Evolutionary conservation across 2,329 filamentous ascomycete species (phyloP).

Genomic region (Erysiphe neolycopersici): DNA sequence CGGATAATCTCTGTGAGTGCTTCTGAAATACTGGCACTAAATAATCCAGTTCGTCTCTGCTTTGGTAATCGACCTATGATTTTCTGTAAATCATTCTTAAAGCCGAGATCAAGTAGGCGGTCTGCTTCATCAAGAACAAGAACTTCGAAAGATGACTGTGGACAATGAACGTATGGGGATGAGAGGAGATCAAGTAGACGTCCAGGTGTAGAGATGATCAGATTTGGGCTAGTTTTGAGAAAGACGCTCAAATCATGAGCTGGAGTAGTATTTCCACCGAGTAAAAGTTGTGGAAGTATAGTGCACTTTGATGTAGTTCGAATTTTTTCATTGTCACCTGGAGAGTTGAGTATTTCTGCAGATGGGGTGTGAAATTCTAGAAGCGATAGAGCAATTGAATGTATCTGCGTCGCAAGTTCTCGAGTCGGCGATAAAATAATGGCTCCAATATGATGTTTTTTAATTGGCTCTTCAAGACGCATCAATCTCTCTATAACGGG

Average conservation of each 20-base stretch:
- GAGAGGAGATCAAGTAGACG: conserved; percentile 67
- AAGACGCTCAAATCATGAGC: conserved; percentile 73
- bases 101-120: conserved; percentile 72
- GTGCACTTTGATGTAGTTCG: conserved; percentile 20
- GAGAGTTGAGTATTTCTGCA: conserved; percentile 30
- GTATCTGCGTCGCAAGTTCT: conserved; percentile 77
- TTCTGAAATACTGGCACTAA: conserved; percentile 88
- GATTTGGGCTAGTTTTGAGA: conserved; percentile 58
- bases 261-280: conserved; percentile 56
- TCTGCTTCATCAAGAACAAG: conserved; percentile 90
- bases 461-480: conserved; percentile 53
- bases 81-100: conserved; percentile 69
- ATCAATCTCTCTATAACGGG: conserved; percentile 63
- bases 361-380: conserved; percentile 65
- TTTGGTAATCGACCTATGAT: conserved; percentile 72
- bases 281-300: conserved; percentile 66
- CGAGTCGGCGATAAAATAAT: conserved; percentile 85
- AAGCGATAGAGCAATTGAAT: conserved; percentile 50
- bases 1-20: conserved; percentile 81
- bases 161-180: conserved; percentile 66
- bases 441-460: conserved; percentile 69
- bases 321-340: conserved; percentile 26
- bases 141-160: conserved; percentile 71
- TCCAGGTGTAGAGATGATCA: conserved; percentile 76
- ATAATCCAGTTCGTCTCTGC: conserved; percentile 74